These are phyloP conservation scores for Phytophthora sp. DNA, from an alignment of 352 stramenopile species.

Conservation along the genomic window DNA sequence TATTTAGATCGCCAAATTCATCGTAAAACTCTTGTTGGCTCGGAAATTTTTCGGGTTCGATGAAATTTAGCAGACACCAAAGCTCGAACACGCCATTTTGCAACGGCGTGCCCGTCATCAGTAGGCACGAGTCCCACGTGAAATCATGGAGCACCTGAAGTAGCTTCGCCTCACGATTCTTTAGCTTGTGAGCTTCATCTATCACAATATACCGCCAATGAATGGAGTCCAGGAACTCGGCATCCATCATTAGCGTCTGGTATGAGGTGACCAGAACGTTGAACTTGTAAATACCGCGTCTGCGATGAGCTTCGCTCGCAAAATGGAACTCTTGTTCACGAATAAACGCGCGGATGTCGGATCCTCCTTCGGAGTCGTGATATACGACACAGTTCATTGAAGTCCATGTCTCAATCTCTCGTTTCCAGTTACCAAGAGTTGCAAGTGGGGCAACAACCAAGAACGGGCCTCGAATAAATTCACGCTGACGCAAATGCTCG, in stretches of 20 bases:
- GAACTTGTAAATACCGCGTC: conserved; percentile 90
- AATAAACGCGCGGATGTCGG: conserved; percentile 93
- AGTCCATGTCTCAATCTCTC: conserved; percentile 99
- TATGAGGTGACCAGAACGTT: conserved; percentile 99
- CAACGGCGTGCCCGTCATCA: conserved; percentile 98
- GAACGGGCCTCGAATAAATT: conserved; percentile 96
- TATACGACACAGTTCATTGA: conserved; percentile 99
- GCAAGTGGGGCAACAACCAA: conserved; percentile 98
- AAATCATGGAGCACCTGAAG: conserved; percentile 91
- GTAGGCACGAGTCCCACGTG: conserved; percentile 90
- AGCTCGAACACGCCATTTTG: conserved; percentile 99
- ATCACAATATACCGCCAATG: conserved; percentile 98
- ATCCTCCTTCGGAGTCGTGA: conserved; percentile 94
- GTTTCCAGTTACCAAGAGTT: conserved; percentile 98
- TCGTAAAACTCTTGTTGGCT: conserved; percentile 96
- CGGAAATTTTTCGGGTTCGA: conserved; percentile 95
- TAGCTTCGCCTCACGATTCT: conserved; percentile 96
- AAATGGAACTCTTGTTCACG: conserved; percentile 98
- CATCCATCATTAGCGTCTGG: conserved; percentile 95
- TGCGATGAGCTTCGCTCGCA: conserved; percentile 78
- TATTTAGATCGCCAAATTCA: conserved; percentile 96
- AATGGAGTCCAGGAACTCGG: conserved; percentile 92
- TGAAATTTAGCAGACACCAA: conserved; percentile 99
- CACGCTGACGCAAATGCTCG: conserved; percentile 91
- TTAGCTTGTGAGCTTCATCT: conserved; percentile 99